Conservation (phyloP, 108 stramenopile genomes). For the Thalassiosira profunda region DNA sequence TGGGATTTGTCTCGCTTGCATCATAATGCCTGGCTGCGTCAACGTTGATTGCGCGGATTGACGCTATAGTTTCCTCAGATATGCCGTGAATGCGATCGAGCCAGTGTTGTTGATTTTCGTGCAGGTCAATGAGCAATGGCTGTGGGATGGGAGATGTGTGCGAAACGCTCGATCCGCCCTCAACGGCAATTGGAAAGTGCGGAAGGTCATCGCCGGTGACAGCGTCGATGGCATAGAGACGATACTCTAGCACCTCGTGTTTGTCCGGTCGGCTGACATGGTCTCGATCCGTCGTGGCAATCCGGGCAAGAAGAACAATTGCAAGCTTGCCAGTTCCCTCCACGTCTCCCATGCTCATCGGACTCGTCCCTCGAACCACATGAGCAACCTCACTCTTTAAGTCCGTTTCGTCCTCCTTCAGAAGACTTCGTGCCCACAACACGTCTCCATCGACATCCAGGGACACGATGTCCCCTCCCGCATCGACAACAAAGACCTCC, state of each 20-base stretch:
- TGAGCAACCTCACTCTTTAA: constrained; percentile 19
- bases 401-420: constrained; percentile 32
- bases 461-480: constrained; percentile 74
- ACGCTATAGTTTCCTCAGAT: constrained; percentile 22
- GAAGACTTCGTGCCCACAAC: constrained; percentile 76
- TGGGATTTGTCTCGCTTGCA: constrained; percentile 4
- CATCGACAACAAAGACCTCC: constrained; percentile 80
- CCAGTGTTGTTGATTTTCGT: constrained; percentile 69
- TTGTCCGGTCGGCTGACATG: constrained; percentile 31
- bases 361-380: constrained; percentile 58
- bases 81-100: constrained; percentile 51
- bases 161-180: constrained; percentile 34
- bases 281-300: constrained; percentile 31
- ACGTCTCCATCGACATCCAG: constrained; percentile 64
- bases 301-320: constrained; percentile 55
- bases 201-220: constrained; percentile 64
- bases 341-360: constrained; percentile 80
- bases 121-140: constrained; percentile 76
- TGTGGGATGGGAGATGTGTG: constrained; percentile 48
- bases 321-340: constrained; percentile 76
- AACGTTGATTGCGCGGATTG: constrained; percentile 37
- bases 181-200: constrained; percentile 66
- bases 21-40: constrained; percentile 20
- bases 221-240: constrained; percentile 70
- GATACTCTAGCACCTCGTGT: constrained; percentile 37